Percentiles rank a stretch among this genome's conserved stretches.
Conservation (phyloP, 345 rosid species). For the Rhodamnia rubescens region DNA sequence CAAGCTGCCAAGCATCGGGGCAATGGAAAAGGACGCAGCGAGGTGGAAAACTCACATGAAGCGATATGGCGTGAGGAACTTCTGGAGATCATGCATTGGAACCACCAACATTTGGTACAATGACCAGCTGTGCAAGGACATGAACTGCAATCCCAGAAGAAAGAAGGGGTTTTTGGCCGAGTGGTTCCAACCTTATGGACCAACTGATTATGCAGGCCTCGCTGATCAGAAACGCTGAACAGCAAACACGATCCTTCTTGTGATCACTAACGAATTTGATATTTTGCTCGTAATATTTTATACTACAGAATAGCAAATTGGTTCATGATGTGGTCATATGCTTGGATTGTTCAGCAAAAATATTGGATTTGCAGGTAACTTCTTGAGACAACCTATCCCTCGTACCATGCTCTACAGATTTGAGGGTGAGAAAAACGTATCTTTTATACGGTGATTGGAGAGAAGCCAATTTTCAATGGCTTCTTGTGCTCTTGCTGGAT, state of each 20-base stretch:
- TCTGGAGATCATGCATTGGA: conserved; percentile 11
- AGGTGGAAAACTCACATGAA: conserved; percentile 17
- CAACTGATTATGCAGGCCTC: conserved; percentile 9
- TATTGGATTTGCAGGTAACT: not conserved
- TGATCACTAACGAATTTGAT: not conserved
- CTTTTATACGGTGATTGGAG: not conserved
- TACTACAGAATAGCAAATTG: not conserved
- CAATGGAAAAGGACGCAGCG: conserved; percentile 17
- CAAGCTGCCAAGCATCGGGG: conserved; percentile 11
- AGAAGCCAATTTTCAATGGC: not conserved
- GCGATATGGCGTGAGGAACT: not conserved
- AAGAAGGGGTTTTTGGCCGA: conserved; percentile 20
- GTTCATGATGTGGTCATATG: not conserved
- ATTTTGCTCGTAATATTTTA: not conserved
- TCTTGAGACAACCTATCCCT: not conserved
- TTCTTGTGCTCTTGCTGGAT: not conserved
- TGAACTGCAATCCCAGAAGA: conserved; percentile 13
- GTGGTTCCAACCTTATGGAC: conserved; percentile 19
- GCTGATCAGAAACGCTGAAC: not conserved
- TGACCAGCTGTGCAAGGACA: conserved; percentile 19
- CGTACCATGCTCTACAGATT: not conserved
- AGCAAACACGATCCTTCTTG: not conserved
- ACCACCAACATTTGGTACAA: conserved; percentile 14
- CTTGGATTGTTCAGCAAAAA: not conserved
- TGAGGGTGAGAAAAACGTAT: not conserved